A percentile compares a stretch with the other conserved stretches of the same genome.
Evolutionary conservation across 2,329 filamentous ascomycete species (phyloP).

Genomic region (Stylonectria norvegica): DNA sequence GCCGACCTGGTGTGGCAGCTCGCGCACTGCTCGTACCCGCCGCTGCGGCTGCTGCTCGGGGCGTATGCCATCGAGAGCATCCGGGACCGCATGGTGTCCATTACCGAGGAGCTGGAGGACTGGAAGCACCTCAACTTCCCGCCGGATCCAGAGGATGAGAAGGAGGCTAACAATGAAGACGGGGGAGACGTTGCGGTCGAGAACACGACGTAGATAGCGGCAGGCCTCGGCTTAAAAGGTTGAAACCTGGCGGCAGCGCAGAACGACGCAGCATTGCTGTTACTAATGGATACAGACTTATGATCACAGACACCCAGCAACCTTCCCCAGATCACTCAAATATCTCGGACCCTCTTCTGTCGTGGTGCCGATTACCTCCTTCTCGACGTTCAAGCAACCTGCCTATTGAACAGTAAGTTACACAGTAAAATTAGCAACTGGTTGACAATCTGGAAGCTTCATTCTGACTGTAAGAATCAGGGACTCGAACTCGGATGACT

Average conservation of each 20-base stretch:
- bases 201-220: slow-evolving; percentile 1
- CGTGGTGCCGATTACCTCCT: too few relatives aligned
- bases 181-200: slow-evolving; percentile 15
- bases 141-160: slow-evolving; percentile 24
- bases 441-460: too few relatives aligned
- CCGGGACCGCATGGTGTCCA: slow-evolving; percentile 78
- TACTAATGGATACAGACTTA: neutral
- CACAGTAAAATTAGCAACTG: too few relatives aligned
- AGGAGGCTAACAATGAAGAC: slow-evolving; percentile 8
- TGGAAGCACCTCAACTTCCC: slow-evolving; percentile 84
- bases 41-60: slow-evolving; percentile 78
- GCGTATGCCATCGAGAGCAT: slow-evolving; percentile 97
- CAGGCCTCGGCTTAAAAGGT: too few relatives aligned
- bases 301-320: too few relatives aligned
- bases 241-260: too few relatives aligned
- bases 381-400: too few relatives aligned
- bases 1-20: slow-evolving; percentile 93
- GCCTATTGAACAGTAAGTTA: too few relatives aligned
- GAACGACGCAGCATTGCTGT: neutral
- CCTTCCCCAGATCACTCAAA: too few relatives aligned
- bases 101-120: slow-evolving; percentile 92
- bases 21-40: slow-evolving; percentile 91
- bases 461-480: too few relatives aligned
- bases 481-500: too few relatives aligned
- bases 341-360: too few relatives aligned